phyloP scores from a whole-genome alignment of 1,139 yeast species.

The Nakaseomyces uthaithaninus region DNA sequence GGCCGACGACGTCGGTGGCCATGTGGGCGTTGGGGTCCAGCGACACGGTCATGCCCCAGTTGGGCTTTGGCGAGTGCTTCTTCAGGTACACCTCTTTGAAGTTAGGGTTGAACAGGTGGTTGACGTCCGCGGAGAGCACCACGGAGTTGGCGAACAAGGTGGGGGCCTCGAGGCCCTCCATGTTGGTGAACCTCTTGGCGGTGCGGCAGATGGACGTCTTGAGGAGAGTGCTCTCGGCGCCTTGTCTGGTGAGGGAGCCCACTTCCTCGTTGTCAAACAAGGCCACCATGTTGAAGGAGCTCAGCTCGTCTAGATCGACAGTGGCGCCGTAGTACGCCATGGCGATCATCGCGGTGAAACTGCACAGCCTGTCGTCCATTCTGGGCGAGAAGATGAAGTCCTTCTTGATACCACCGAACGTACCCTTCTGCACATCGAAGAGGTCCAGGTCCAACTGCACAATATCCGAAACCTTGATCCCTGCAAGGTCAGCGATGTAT shows the following conservation, averaged over 20 bases:
- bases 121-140: constrained; percentile 59
- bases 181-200: constrained; percentile 35
- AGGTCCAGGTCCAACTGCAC: constrained; percentile 54
- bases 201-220: constrained; percentile 31
- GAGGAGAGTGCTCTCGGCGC: constrained; percentile 48
- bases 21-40: constrained; percentile 73
- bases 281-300: constrained; percentile 43
- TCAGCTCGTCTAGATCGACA: constrained; percentile 15
- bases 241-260: constrained; percentile 53
- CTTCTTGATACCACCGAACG: constrained; percentile 50
- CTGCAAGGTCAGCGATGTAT: constrained; percentile 46
- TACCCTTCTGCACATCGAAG: constrained; percentile 56
- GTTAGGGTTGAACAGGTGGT: constrained; percentile 57
- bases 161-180: constrained; percentile 21
- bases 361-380: constrained; percentile 58
- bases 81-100: constrained; percentile 56
- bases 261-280: constrained; percentile 58
- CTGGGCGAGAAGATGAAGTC: constrained; percentile 61
- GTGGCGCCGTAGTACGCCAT: constrained; percentile 38
- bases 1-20: constrained; percentile 70
- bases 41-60: constrained; percentile 62
- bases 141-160: constrained; percentile 47
- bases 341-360: constrained; percentile 49
- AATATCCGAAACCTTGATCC: constrained; percentile 43
- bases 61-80: constrained; percentile 69